Base-by-base conservation (phyloP, 2,329 filamentous ascomycete genomes). In the Fusarium sp. region DNA sequence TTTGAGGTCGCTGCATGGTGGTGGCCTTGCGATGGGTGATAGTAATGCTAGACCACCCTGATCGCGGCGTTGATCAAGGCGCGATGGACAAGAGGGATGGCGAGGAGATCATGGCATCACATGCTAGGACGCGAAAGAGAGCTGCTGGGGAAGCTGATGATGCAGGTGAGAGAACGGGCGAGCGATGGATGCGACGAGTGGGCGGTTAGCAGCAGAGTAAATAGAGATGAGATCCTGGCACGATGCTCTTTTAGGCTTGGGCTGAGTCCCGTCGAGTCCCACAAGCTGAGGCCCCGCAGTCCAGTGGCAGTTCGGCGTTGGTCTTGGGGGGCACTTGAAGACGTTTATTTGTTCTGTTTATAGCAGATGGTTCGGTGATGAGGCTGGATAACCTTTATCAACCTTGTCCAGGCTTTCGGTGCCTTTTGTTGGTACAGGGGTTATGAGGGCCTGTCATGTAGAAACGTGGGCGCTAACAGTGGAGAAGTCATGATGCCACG, bases 1-100 rank as follows among this genome's bases (percentile, higher is more conserved):
- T 66, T 58, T 58, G 62, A 36, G 64, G 64, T 18, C 69, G 73
- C 58, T 73, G 73, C 73, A 74, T 74, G 62, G 62, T 18, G 44
- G 34, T 46, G 11, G 40, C 16, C 61, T 46, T 38, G 46, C 34
- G 34, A 58, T 49, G 23, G 55, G 29, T 34, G 58, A 55, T 62
- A 42, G 18, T 34, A 57, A 53, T 18, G 58, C 13, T 60, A 51
- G 54, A 36, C 60, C 57, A 54, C 67, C 71, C 62, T 70, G 68
- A 63, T 67, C 69, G 67, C 68, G 56, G 33, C 16, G 29, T 64
- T 61, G 69, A 49, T 68, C 69, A 71, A 67, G 69, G 71, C 62
- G 60, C 65, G 63, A 70, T 71, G 51, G 57, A 20, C 51, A 56
- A 44, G 55, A 27, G 20, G 11, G 5, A 9, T 8, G 29, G 27